These are phyloP conservation scores for Tephrocybe sp. DNA, from an alignment of 768 basidiomycete species.

Conservation along the genomic window DNA sequence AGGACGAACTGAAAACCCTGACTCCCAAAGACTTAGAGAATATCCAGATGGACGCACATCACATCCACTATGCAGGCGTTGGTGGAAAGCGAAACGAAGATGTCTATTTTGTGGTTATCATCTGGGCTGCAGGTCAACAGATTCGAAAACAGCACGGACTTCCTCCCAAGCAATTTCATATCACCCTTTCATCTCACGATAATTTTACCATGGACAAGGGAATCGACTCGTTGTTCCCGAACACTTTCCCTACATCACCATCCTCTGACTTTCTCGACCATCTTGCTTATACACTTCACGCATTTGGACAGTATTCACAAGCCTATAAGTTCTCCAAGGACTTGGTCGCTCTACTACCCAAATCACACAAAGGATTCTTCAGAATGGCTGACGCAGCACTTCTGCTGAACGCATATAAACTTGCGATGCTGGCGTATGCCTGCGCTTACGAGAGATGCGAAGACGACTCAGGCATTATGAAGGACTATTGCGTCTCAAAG, in stretches of 20 bases:
- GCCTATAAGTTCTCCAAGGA: slow-evolving; percentile 33
- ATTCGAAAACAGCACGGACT: slow-evolving; percentile 49
- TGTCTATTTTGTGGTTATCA: slow-evolving; percentile 48
- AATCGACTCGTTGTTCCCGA: slow-evolving; percentile 41
- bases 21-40: slow-evolving; percentile 22
- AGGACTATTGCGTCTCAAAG: slow-evolving; percentile 44
- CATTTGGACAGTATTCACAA: slow-evolving; percentile 31
- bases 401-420: slow-evolving; percentile 34
- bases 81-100: slow-evolving; percentile 33
- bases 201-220: slow-evolving; percentile 49
- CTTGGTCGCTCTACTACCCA: slow-evolving; percentile 30
- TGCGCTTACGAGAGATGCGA: slow-evolving; percentile 39
- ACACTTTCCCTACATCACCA: slow-evolving; percentile 29
- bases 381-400: slow-evolving; percentile 49
- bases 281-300: slow-evolving; percentile 43
- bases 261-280: slow-evolving; percentile 42
- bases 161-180: slow-evolving; percentile 54
- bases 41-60: slow-evolving; percentile 23
- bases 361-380: slow-evolving; percentile 46
- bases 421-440: slow-evolving; percentile 58
- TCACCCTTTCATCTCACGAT: slow-evolving; percentile 44
- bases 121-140: slow-evolving; percentile 55
- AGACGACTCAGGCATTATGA: slow-evolving; percentile 36
- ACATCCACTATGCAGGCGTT: slow-evolving; percentile 38
- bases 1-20: slow-evolving; percentile 35